Conservation (phyloP, 345 rosid species). For the Physaria fendleri region DNA sequence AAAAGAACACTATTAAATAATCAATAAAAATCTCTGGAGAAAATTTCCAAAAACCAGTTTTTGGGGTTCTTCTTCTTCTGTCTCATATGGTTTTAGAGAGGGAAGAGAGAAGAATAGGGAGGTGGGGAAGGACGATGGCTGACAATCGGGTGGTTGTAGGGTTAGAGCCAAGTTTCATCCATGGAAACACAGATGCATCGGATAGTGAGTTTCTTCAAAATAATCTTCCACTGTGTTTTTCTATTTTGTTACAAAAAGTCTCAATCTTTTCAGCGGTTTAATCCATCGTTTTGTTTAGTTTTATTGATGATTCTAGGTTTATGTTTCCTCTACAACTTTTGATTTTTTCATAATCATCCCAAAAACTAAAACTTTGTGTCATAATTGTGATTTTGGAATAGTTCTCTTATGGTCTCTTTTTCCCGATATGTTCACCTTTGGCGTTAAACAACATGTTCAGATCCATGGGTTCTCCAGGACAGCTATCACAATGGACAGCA, state of each 20-base stretch:
- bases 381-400: constrained; percentile 7
- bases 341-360: constrained; percentile 3
- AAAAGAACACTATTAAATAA: not conserved
- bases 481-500: constrained; percentile 61
- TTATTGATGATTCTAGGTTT: constrained; percentile 30
- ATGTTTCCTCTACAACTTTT: not conserved
- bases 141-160: constrained; percentile 40
- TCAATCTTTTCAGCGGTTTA: too few species aligned
- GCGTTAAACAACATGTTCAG: constrained; percentile 56
- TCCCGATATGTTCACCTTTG: constrained; percentile 46
- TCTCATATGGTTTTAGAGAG: constrained; percentile 27
- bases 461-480: constrained; percentile 51
- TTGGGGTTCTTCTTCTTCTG: constrained; percentile 27
- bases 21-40: not conserved
- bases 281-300: too few species aligned
- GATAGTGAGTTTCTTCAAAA: constrained; percentile 72
- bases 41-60: not conserved
- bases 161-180: constrained; percentile 38
- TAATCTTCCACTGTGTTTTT: too few species aligned
- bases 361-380: constrained; percentile 3
- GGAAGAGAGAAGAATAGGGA: not conserved
- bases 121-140: constrained; percentile 35
- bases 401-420: constrained; percentile 10
- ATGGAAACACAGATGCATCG: constrained; percentile 53
- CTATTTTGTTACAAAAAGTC: too few species aligned